Evolutionary conservation across 2,329 filamentous ascomycete species (phyloP), one percentile per base, ranked within the genome.

Genomic region (Rhinocladiella similis): DNA sequence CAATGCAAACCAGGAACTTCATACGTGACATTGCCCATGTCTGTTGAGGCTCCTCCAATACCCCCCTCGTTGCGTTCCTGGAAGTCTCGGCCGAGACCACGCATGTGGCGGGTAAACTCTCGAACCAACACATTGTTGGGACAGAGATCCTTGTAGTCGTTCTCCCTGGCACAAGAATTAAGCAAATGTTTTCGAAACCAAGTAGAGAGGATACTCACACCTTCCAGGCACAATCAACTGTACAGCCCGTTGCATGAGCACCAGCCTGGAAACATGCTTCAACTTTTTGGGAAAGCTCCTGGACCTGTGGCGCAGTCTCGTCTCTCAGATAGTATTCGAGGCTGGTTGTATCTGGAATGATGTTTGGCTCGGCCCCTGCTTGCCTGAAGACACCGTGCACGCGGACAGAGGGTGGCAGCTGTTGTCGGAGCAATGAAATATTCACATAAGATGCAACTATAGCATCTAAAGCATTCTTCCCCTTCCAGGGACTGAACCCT

Each of bases 391-490:
- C 76, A 1, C 80, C 75, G 57, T 83, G 78, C n/a, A 83, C 72
- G 13, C 80, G 75, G 55, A 80, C 73, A 9, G 77, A 76, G 0
- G 82, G 79, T 60, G 76, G 74, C 3, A 81, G 75, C 65, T 85
- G 83, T 66, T 85, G 82, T 1, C 83, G 76, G 5, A 85, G 71
- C 0, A 81, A 72, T 0, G 78, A 76, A 3, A 85, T 67, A 42
- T 70, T 71, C 41, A 70, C 70, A 56, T 76, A 76, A 0, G 72
- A 76, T 0, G 74, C 72, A 2, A 85, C 72, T 19, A 83, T 64
- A 0, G 82, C 82, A 61, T 86, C 83, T 0, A 85, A 74, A 0
- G 83, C 83, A 64, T 86, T 85, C 61, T 81, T 75, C 0, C 83
- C 83, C 4, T 81, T 73, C 82, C 82, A 85, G 0, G 82, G 83